Percentiles rank a stretch among this genome's conserved stretches.
phyloP scores from a whole-genome alignment of 441 rosid species.

The Jatropha multifida region DNA sequence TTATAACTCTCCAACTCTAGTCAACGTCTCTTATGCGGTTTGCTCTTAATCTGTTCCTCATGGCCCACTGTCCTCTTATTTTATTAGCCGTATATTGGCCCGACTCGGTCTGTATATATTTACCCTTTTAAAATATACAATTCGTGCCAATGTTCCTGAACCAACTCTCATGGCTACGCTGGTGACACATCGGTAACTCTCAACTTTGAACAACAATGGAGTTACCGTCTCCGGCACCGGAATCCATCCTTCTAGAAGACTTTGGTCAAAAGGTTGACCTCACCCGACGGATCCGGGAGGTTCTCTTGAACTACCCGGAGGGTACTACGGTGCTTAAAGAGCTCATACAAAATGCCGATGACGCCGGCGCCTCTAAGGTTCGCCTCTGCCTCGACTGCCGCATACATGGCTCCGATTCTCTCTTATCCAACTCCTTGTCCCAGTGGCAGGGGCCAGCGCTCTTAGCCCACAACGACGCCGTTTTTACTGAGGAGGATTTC shows the following conservation, averaged over 20 bases:
- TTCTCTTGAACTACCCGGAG: conserved; percentile 90
- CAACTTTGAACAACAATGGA: background rate
- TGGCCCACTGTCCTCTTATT: no score
- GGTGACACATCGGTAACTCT: no score
- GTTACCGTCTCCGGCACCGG: conserved; percentile 36
- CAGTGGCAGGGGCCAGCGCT: conserved; percentile 94
- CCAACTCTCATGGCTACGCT: background rate
- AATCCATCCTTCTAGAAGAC: conserved; percentile 71
- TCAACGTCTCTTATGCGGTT: no score
- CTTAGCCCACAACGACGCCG: conserved; percentile 79
- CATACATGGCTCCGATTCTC: conserved; percentile 50
- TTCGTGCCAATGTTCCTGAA: no score
- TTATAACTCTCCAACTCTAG: no score
- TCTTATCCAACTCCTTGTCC: conserved; percentile 64
- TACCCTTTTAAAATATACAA: no score
- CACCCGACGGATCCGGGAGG: conserved; percentile 96
- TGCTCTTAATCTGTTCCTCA: no score
- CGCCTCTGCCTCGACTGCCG: conserved; percentile 91
- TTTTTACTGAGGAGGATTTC: conserved; percentile 93
- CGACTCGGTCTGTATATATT: no score
- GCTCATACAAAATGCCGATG: conserved; percentile 95
- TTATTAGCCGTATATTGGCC: no score
- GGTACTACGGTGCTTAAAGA: conserved; percentile 95
- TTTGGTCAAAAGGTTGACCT: conserved; percentile 99
- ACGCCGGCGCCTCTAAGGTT: conserved; percentile 86